Percentiles rank a stretch among this genome's conserved stretches.
Conservation (phyloP, 257 asterid genomes). For the Forsythia viridissima region DNA sequence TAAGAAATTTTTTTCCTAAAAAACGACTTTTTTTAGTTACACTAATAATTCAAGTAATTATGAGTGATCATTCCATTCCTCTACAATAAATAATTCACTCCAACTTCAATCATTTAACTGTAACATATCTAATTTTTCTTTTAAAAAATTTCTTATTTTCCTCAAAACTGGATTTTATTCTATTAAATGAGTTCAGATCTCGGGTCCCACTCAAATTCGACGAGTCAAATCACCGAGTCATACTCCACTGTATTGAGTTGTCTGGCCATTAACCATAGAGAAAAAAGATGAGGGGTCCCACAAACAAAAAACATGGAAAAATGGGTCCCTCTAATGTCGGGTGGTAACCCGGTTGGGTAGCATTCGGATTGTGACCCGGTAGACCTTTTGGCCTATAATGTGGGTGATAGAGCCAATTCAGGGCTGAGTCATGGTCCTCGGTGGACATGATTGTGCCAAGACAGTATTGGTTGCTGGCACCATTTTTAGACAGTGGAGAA, state of each 20-base stretch:
- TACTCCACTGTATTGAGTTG: not conserved
- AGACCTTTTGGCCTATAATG: not conserved
- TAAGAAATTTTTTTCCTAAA: no score
- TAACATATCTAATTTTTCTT: not conserved
- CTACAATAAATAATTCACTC: not conserved
- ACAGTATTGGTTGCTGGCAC: not conserved
- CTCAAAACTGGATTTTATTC: not conserved
- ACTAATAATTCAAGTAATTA: not conserved
- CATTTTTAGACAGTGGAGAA: not conserved
- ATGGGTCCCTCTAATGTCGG: not conserved
- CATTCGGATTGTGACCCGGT: constrained; percentile 1
- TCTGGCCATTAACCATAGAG: not conserved
- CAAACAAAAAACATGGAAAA: not conserved
- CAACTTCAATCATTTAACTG: not conserved
- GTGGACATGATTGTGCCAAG: not conserved
- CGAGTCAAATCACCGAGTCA: not conserved
- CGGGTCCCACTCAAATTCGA: not conserved
- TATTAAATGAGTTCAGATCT: not conserved
- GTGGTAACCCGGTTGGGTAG: not conserved
- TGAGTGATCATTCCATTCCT: not conserved
- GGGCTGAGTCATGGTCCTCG: not conserved
- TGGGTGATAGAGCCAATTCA: not conserved
- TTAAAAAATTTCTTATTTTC: not conserved
- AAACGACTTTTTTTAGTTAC: no score
- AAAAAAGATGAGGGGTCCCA: not conserved